These are phyloP conservation scores for Berberis thunbergii DNA, from an alignment of 164 flowering plant species.

Conservation along the genomic window DNA sequence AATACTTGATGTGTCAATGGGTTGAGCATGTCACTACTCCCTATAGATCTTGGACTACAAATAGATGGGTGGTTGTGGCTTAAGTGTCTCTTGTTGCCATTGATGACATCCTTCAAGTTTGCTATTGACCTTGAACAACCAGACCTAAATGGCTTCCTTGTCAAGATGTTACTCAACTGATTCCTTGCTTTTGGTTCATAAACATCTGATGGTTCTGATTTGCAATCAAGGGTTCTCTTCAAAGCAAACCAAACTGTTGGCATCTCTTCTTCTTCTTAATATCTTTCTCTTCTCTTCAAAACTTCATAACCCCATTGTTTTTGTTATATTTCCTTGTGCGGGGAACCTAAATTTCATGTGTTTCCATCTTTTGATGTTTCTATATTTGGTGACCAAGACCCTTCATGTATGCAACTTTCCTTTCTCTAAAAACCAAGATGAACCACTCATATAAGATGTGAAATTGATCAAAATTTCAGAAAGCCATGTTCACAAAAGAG, in stretches of 20 bases:
- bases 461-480: too few species aligned
- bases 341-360: too few species aligned
- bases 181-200: slow-evolving; percentile 65
- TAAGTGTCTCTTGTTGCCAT: slow-evolving; percentile 77
- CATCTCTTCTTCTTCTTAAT: slow-evolving; percentile 25
- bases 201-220: slow-evolving; percentile 76
- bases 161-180: slow-evolving; percentile 57
- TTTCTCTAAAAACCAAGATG: too few species aligned
- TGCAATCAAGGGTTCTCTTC: slow-evolving; percentile 82
- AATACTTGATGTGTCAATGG: slow-evolving; percentile 94
- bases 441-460: too few species aligned
- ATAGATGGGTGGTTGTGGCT: slow-evolving; percentile 54
- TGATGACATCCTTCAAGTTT: slow-evolving; percentile 90
- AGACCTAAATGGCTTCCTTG: slow-evolving; percentile 60
- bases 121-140: slow-evolving; percentile 97
- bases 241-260: slow-evolving; percentile 90
- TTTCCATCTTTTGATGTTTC: too few species aligned
- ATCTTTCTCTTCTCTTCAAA: neutral
- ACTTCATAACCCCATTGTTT: too few species aligned
- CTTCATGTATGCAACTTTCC: too few species aligned
- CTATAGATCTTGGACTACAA: slow-evolving; percentile 93
- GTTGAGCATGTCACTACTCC: slow-evolving; percentile 87
- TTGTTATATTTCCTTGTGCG: too few species aligned
- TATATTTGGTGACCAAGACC: too few species aligned
- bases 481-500: too few species aligned